Base-by-base conservation (phyloP, 352 stramenopile genomes). In the Phytophthora pinifolia region DNA sequence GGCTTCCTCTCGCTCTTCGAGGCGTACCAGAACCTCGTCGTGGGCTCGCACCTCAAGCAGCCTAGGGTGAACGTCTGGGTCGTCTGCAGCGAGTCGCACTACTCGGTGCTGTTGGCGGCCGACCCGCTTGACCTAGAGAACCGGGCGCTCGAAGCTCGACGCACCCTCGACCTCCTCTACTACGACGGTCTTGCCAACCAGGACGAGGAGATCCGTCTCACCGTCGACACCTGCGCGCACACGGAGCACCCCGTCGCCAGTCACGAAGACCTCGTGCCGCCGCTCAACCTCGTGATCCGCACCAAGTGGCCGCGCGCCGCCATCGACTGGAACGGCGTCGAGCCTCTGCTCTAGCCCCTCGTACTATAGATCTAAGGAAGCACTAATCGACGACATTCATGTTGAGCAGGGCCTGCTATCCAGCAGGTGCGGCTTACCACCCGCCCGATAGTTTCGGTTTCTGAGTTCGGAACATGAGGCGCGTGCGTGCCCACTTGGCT, bases 1-100 rank as follows among this genome's bases (percentile, higher is more conserved):
- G 90, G 91, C 12, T 97, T 97, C 62, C 69, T 98, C 17, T 96
- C 91, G 15, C 84, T 97, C 1, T 97, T 97, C 46, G 90, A 98
- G 54, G 87, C 89, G 8, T 97, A 96, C 67, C 81, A 89, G 54
- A 92, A 97, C 61, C 72, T 96, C 31, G 59, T 79, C 14, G 91
- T 97, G 12, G 90, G 91, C 18, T 76, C 71, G 15, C 59, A 79
- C 18, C 62, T 96, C 34, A 97, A 98, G 64, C 57, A 45, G 7
- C 91, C 90, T 1, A 43, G 51, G 15, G 70, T 76, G 33, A 91
- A 89, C 47, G 65, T 97, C 25, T 98, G 85, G 86, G 90, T 97
- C 9, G 74, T 98, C 22, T 97, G 90, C 64, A 96, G 85, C 38
- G 88, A 97, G 66, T 96, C 86, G 29, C 91, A 98, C 68, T 97